Evolutionary conservation across 305 asterid genomes (phyloP).

Genomic region (Petunia hybrid): DNA sequence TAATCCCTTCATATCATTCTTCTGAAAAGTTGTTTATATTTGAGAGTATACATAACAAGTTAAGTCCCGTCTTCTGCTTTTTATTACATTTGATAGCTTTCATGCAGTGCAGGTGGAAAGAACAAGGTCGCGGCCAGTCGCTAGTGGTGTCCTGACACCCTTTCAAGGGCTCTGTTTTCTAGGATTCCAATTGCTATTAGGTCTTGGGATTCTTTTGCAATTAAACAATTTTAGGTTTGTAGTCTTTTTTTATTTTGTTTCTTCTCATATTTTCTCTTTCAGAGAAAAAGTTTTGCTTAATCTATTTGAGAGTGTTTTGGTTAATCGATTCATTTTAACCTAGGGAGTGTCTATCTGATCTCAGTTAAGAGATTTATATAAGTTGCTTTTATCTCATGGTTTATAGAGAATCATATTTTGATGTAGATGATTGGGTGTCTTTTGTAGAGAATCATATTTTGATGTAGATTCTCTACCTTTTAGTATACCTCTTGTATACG

Average conservation of each 20-base stretch:
- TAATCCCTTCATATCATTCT: neutral
- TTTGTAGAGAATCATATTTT: too few species aligned
- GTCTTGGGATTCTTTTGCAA: constrained; percentile 87
- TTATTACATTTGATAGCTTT: constrained; percentile 51
- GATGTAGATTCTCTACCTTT: too few species aligned
- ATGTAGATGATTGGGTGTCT: too few species aligned
- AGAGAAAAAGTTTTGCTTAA: constrained; percentile 1
- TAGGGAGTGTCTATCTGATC: constrained; percentile 5
- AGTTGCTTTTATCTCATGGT: neutral
- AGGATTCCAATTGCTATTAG: constrained; percentile 82
- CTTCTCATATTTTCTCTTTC: neutral
- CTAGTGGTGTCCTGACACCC: constrained; percentile 83
- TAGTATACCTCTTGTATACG: too few species aligned
- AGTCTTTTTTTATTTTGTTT: neutral
- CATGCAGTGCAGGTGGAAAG: constrained; percentile 78
- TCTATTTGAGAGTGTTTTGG: neutral
- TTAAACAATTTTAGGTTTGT: constrained; percentile 81
- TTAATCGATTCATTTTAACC: neutral
- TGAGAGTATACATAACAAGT: neutral
- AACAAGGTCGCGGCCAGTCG: constrained; percentile 87
- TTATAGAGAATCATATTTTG: too few species aligned
- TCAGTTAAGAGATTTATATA: neutral
- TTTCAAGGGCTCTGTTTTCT: constrained; percentile 83
- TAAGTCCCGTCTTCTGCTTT: neutral
- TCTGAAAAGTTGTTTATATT: neutral